Evolutionary conservation across 2,329 filamentous ascomycete genomes (phyloP), one percentile per base, ranked within the genome.

Genomic region (Colletotrichum tamarilloi): DNA sequence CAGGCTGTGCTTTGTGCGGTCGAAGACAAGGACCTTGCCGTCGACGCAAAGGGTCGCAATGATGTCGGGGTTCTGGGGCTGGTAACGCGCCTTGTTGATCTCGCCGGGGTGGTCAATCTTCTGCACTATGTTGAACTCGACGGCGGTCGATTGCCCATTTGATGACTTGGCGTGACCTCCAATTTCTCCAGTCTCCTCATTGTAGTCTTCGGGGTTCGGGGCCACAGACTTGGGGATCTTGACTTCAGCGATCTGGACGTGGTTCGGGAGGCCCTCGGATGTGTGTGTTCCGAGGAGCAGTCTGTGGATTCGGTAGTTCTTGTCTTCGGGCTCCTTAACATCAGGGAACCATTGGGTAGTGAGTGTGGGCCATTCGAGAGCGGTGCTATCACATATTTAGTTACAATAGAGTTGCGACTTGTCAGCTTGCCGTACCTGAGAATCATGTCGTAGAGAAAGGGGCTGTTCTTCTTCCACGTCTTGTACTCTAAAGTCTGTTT

Each of bases 401-500:
- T 22, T 8, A 19, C 30, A 42, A 12, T 26, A 3, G 9, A 49
- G 8, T n/a, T 24, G 63, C 11, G n/a, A 30, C 11, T 3, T 67
- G 76, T 4, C 11, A 58, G 30, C 24, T 19, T 9, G 30, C n/a
- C 38, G 76, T 83, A 92, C 92, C 92, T 95, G 76, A 98, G 89
- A 76, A 99, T 97, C 91, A 98, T 94, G 82, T 99, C 97, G 83
- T 99, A 99, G 78, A 99, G 93, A 81, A 98, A 98, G 4, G 97
- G 95, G 76, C 94, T 95, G 85, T 99, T 99, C 88, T 99, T 99
- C 89, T 99, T 99, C 97, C 97, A 99, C 77, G 96, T 98, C 84
- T 99, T 99, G 90, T 99, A 99, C 83, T 99, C 97, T 95, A 53
- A 42, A 67, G 9, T 38, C 12, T 2, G n/a, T 22, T 65, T 12